Conservation (phyloP, 768 basidiomycete genomes). For the Mycena belliarum region DNA sequence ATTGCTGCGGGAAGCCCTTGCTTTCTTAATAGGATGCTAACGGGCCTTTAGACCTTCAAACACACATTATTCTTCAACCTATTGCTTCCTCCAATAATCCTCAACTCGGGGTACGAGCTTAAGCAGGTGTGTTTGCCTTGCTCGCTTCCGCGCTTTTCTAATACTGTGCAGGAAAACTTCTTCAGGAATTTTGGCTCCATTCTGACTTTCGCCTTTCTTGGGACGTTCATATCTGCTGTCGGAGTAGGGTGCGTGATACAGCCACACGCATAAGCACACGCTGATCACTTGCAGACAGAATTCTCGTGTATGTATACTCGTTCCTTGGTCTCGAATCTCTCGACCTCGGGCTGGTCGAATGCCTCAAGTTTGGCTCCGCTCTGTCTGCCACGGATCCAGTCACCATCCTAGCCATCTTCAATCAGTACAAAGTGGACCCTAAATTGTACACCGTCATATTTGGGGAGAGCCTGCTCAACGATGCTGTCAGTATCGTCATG, state of each 20-base stretch:
- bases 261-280: slow-evolving; percentile 1
- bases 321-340: slow-evolving; percentile 90
- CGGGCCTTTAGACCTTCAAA: slow-evolving; percentile 75
- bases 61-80: slow-evolving; percentile 98
- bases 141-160: neutral
- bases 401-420: slow-evolving; percentile 97
- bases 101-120: slow-evolving; percentile 97
- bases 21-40: slow-evolving; percentile 4
- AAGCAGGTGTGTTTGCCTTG: slow-evolving; percentile 69
- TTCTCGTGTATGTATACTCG: slow-evolving; percentile 93
- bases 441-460: slow-evolving; percentile 98
- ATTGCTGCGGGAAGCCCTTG: neutral
- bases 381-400: slow-evolving; percentile 97
- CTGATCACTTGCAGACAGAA: slow-evolving; percentile 64
- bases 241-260: slow-evolving; percentile 83
- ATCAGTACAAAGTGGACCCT: slow-evolving; percentile 97
- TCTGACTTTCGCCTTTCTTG: slow-evolving; percentile 88
- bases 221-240: slow-evolving; percentile 95
- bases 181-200: slow-evolving; percentile 98
- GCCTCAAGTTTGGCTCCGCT: slow-evolving; percentile 94
- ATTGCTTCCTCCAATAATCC: slow-evolving; percentile 95
- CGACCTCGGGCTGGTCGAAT: slow-evolving; percentile 85
- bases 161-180: slow-evolving; percentile 80
- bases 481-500: slow-evolving; percentile 99
- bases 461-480: slow-evolving; percentile 94